phyloP scores from a whole-genome alignment of 2,329 filamentous ascomycete genomes.

The Tolypocladium ophioglossoides region DNA sequence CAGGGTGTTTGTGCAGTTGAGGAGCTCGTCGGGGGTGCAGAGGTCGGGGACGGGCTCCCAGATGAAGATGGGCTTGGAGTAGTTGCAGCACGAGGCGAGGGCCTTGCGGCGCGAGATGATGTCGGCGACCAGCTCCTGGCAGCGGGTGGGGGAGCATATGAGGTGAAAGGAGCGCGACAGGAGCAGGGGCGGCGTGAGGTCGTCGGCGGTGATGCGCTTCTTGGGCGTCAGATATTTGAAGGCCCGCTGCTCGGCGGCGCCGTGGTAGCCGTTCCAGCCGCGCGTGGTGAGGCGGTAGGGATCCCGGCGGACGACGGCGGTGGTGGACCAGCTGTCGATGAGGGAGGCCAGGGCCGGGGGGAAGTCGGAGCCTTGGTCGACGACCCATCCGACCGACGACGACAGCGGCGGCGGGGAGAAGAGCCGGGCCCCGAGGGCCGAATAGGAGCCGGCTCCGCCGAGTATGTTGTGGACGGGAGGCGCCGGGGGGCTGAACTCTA shows the following conservation, averaged over 20 bases:
- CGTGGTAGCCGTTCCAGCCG: constrained; percentile 84
- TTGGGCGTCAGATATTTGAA: constrained; percentile 89
- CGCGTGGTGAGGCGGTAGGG: constrained; percentile 66
- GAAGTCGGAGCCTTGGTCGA: constrained; percentile 85
- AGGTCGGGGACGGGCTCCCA: constrained; percentile 95
- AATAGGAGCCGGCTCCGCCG: constrained; percentile 83
- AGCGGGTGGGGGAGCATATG: constrained; percentile 70
- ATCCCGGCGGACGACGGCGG: constrained; percentile 57
- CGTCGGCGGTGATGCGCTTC: constrained; percentile 62
- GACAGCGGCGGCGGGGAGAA: constrained; percentile 64
- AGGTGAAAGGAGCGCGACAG: constrained; percentile 74
- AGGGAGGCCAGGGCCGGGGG: constrained; percentile 51
- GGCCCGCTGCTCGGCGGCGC: constrained; percentile 54
- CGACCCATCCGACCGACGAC: constrained; percentile 71
- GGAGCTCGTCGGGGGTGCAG: constrained; percentile 59
- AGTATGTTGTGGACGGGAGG: constrained; percentile 63
- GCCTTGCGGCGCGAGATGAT: constrained; percentile 50
- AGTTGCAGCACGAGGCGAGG: constrained; percentile 19
- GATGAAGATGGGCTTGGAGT: constrained; percentile 61
- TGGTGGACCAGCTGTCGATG: constrained; percentile 68
- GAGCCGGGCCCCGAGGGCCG: constrained; percentile 78
- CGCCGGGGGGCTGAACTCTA: constrained; percentile 66
- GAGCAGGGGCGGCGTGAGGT: constrained; percentile 57
- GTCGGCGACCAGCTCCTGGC: constrained; percentile 63
- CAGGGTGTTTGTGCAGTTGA: constrained; percentile 53